Base-by-base conservation (phyloP, 257 asterid genomes). In the Perilla frutescens region DNA sequence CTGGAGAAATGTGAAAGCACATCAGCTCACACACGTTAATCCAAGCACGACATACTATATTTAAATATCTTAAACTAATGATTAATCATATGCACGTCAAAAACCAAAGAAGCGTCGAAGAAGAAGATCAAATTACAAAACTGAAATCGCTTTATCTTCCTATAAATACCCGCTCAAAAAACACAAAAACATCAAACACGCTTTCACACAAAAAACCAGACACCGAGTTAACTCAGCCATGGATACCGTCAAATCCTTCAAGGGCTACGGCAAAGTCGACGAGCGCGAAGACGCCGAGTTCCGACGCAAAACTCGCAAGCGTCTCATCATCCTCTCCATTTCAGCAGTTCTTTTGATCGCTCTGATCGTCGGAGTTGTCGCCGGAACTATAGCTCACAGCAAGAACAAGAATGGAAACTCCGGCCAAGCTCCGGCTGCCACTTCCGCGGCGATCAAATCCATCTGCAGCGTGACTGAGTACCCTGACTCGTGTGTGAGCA, bases 261-360 rank as follows among this genome's bases (percentile, higher is more conserved):
- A 85, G 69, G 98, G 97, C 77, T 92, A 92, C 64, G 97, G 96
- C 50, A 93, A 86, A 66, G 96, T 93, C 4, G 97, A 90, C 64
- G 84, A 79, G 3, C 63, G 34, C 0, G 92, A 87, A 59, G 86
- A 90, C 39, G 84, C 80, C 37, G 90, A 87, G 1, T 91, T 83
- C 89, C 78, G 62, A 12, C 63, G 83, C 39, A 93, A 91, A 71
- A 85, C 88, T 66, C 92, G 96, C 0, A 87, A 82, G 71, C 86
- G 91, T 1, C 2, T 85, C 1, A 74, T 91, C 76, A 83, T 88
- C 55, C 45, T 93, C 41, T 44, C 62, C 8, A 71, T 88, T 9
- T 88, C 97, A 0, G 61, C 81, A 0, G 14, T 89, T 7, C 67
- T 91, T 8, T 61, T 91, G 13, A 15, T 79, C 0, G 83, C 47